Evolutionary conservation across 441 rosid species (phyloP), one percentile per base, ranked within the genome.

Genomic region (Mallotus japonicus): DNA sequence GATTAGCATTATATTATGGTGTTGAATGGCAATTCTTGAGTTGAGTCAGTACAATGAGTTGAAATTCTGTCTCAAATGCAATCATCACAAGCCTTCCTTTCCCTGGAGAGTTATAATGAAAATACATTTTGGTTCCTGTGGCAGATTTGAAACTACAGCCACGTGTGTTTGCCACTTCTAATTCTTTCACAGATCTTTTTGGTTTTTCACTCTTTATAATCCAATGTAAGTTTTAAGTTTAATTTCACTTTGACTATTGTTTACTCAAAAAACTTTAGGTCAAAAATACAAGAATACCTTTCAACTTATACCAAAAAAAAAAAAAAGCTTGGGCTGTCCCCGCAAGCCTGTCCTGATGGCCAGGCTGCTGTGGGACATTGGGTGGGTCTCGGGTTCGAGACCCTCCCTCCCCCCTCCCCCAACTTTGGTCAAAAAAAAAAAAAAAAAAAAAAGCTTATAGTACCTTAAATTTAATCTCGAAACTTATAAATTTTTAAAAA

Each of bases 91-190:
- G 65, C 50, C 66, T 37, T 15, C 66, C 66, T 40, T 40, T 34
- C 11, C n/a, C 0, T 62, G n/a, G 67, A 0, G 1, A 2, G n/a
- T 65, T 22, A 65, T 44, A 2, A 44, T 62, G 67, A 63, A n/a
- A n/a, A 0, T 12, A 44, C 19, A 63, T 53, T 53, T 10, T 63
- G 4, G 32, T 42, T 19, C 14, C 53, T 63, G 32, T 63, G 6
- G 15, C 7, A 5, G 65, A 15, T 17, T 62, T 62, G 14, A 9
- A 37, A 63, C 53, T 44, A 5, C 32, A 42, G 4, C 32, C 67
- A n/a, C 54, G 68, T 65, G 54, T 46, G 37, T 46, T 44, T 63
- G 51, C 67, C 67, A 63, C 67, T 42, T 63, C 32, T 22, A 10
- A 17, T 63, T 63, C 67, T n/a, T 42, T 40, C 67, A n/a, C 32